Percentiles rank a stretch among this genome's conserved stretches.
Conservation (phyloP, 2,329 filamentous ascomycete species). For the Chalaropsis ovoidea region DNA sequence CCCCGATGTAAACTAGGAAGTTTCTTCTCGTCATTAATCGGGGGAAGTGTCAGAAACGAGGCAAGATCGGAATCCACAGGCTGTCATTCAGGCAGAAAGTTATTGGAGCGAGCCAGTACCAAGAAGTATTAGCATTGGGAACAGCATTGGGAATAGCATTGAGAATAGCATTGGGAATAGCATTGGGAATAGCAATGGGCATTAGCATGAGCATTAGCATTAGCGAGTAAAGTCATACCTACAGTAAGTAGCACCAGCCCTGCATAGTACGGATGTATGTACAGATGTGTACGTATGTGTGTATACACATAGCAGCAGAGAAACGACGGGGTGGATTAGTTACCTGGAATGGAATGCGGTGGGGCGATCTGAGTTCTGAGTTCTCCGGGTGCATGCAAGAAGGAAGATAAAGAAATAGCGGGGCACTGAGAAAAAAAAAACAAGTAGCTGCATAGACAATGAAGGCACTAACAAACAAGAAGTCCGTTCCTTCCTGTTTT, state of each 20-base stretch:
- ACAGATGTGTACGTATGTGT: not conserved
- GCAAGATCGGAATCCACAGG: not conserved
- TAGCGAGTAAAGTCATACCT: not conserved
- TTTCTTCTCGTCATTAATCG: not conserved
- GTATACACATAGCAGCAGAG: not conserved
- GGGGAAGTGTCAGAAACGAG: not conserved
- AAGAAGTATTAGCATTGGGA: not conserved
- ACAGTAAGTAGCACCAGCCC: too few relatives aligned
- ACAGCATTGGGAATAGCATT: not conserved
- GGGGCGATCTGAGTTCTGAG: not conserved
- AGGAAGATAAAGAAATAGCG: not conserved
- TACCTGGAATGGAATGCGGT: slow-evolving; percentile 1
- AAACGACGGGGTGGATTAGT: not conserved
- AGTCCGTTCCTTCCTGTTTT: not conserved
- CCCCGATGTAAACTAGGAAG: too few relatives aligned
- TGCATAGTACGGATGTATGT: not conserved
- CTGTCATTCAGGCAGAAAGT: not conserved
- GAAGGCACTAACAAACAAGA: not conserved
- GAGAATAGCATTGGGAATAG: too few relatives aligned
- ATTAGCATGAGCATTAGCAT: not conserved
- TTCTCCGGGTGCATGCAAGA: not conserved
- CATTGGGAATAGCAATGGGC: too few relatives aligned
- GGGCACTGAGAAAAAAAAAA: not conserved
- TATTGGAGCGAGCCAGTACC: not conserved
- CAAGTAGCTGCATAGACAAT: not conserved